Conservation (phyloP, 225 moss, liverwort and hornwort genomes). For the Anthoceros angustus region DNA sequence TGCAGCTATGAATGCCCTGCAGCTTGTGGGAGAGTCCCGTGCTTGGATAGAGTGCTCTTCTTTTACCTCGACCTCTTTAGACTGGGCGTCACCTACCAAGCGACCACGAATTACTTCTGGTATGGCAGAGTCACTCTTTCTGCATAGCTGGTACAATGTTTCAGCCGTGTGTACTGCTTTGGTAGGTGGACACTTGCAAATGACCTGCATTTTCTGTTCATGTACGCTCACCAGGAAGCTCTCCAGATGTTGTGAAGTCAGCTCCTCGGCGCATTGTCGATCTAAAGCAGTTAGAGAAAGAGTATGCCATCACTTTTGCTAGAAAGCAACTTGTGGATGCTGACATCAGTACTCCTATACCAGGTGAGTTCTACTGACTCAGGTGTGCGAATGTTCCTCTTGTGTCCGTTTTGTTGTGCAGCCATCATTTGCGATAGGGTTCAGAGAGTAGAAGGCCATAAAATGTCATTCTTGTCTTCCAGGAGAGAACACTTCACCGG, state of each 20-base stretch:
- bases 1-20: slow-evolving; percentile 77
- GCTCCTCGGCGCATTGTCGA: slow-evolving; percentile 34
- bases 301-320: slow-evolving; percentile 84
- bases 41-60: slow-evolving; percentile 37
- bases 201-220: not conserved
- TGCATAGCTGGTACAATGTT: no score
- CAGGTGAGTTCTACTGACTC: slow-evolving; percentile 26
- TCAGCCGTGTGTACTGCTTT: not conserved
- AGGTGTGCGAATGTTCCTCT: not conserved
- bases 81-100: slow-evolving; percentile 59
- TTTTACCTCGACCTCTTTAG: slow-evolving; percentile 22
- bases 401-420: not conserved
- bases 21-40: slow-evolving; percentile 58
- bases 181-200: not conserved
- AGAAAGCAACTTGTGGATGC: slow-evolving; percentile 68
- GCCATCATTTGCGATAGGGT: not conserved
- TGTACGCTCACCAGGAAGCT: not conserved
- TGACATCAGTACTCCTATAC: slow-evolving; percentile 44
- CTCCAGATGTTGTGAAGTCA: slow-evolving; percentile 8
- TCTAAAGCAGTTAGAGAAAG: slow-evolving; percentile 72
- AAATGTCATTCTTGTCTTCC: not conserved
- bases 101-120: slow-evolving; percentile 41
- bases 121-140: slow-evolving; percentile 21
- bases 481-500: slow-evolving; percentile 45
- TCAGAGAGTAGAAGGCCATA: not conserved